Percentiles rank a stretch among this genome's conserved stretches.
phyloP scores from a whole-genome alignment of 352 stramenopile genomes.

The Pilasporangium apinafurcum region DNA sequence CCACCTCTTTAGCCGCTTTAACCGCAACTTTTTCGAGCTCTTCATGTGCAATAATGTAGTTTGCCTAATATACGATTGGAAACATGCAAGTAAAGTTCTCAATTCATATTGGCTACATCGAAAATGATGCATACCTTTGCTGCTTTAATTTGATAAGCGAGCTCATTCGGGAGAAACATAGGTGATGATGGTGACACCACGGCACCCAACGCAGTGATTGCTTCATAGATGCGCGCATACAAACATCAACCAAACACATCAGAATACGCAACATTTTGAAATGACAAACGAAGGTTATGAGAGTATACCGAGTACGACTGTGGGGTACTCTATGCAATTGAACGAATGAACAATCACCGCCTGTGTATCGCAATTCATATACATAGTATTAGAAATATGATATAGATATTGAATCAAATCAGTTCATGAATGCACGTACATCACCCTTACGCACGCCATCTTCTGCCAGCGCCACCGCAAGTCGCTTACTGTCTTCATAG shows the following conservation, averaged over 20 bases:
- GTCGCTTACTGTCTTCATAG: constrained; percentile 8
- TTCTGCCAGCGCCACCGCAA: constrained; percentile 28
- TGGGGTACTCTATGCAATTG: constrained; percentile 67
- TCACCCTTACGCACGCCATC: constrained; percentile 33
- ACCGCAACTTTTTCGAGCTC: constrained; percentile 36
- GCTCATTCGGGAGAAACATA: constrained; percentile 40
- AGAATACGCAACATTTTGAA: neutral
- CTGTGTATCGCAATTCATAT: constrained; percentile 8
- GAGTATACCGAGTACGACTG: constrained; percentile 36
- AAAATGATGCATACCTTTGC: constrained; percentile 20
- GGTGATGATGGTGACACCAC: constrained; percentile 55
- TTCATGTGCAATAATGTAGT: constrained; percentile 49
- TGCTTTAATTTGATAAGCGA: constrained; percentile 33
- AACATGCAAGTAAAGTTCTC: no score
- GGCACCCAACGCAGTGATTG: constrained; percentile 37
- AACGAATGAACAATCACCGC: constrained; percentile 55
- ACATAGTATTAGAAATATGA: no score
- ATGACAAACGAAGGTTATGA: neutral
- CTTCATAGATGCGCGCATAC: constrained; percentile 6
- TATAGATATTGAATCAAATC: neutral
- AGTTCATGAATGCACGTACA: constrained; percentile 13
- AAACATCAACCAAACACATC: neutral
- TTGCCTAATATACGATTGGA: constrained; percentile 13
- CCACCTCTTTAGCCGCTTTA: constrained; percentile 22
- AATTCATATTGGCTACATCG: neutral